Base-by-base conservation (phyloP, 371 early-diverging fungal species). In the Entomophthora muscae region DNA sequence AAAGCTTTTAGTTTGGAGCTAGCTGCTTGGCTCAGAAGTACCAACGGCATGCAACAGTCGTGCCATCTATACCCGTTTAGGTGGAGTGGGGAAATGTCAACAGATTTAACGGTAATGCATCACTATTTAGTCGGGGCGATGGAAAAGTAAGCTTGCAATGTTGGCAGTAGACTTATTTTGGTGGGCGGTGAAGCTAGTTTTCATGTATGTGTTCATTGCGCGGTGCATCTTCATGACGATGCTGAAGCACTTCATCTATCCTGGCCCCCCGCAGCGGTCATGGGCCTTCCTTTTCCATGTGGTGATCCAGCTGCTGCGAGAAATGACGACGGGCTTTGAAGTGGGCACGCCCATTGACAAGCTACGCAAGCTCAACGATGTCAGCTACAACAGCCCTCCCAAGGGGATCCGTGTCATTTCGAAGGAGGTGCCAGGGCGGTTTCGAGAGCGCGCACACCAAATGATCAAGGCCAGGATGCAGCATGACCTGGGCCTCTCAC, bases 231-330 rank as follows among this genome's bases (percentile, higher is more conserved):
- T 53, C 21, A 10, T n/a, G 3, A 53, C 54, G 3, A 53, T 53
- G n/a, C 26, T 53, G 23, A n/a, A 53, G 10, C 54, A 53, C n/a
- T 53, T 10, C n/a, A n/a, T 53, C n/a, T 53, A 53, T n/a, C 54
- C 54, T 5, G 65, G 66, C 10, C 63, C 66, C 0, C 66, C 66
- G 1, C 22, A 63, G 57, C 53, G 32, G 32, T 64, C 51, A 10
- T 58, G 53, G 63, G 13, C 22, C 30, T 31, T 62, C 57, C 55
- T 32, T 58, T 63, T 60, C 27, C 55, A 61, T 59, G n/a, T 52
- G 24, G 1, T 56, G 24, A 28, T 57, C 13, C 31, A n/a, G 12
- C 52, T 66, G 2, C 33, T 28, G 22, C 28, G 60, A 63, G 12
- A 10, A 3, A n/a, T n/a, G n/a, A 24, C 28, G 1, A 57, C 31